A percentile compares a stretch with the other conserved stretches of the same genome.
Conservation (phyloP, 2,329 filamentous ascomycete genomes). For the Decorospora gaudefroyi region DNA sequence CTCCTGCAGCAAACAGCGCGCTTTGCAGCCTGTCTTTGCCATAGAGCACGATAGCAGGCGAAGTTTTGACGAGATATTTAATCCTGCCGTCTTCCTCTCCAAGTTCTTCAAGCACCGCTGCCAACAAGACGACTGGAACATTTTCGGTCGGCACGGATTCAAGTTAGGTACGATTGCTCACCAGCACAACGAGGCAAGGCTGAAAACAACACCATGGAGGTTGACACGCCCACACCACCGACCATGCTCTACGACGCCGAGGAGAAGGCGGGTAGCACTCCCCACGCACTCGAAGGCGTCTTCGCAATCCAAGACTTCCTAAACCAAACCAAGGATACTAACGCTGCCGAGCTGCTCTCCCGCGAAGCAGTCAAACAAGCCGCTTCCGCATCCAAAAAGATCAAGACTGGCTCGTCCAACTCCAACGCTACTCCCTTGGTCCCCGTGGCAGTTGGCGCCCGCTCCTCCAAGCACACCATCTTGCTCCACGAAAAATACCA, state of each 20-base stretch:
- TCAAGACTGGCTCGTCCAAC: conserved; percentile 3
- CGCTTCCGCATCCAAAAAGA: conserved; percentile 11
- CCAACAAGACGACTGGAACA: background rate
- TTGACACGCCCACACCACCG: conserved; percentile 7
- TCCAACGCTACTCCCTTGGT: conserved; percentile 1
- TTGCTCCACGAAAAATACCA: conserved; percentile 36
- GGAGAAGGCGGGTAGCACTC: background rate
- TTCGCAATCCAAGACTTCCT: conserved; percentile 32
- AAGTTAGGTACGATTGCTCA: background rate
- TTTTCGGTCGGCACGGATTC: background rate
- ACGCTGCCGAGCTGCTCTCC: conserved; percentile 12
- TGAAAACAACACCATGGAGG: conserved; percentile 13
- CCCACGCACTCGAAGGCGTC: conserved; percentile 9
- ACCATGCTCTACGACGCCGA: background rate
- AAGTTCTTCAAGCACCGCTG: conserved; percentile 10
- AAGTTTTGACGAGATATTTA: conserved; percentile 29
- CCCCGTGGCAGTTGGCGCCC: conserved; percentile 30
- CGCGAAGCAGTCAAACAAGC: conserved; percentile 10
- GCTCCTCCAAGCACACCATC: conserved; percentile 26
- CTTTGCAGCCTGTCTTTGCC: conserved; percentile 1
- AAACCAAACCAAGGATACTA: conserved; percentile 7
- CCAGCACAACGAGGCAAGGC: conserved; percentile 1
- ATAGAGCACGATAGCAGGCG: conserved; percentile 18
- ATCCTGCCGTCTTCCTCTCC: conserved; percentile 30
- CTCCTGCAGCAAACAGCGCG: conserved; percentile 7